Percentiles rank a stretch among this genome's conserved stretches.
Conservation (phyloP, 164 flowering plant genomes). For the Magnolia sinica region DNA sequence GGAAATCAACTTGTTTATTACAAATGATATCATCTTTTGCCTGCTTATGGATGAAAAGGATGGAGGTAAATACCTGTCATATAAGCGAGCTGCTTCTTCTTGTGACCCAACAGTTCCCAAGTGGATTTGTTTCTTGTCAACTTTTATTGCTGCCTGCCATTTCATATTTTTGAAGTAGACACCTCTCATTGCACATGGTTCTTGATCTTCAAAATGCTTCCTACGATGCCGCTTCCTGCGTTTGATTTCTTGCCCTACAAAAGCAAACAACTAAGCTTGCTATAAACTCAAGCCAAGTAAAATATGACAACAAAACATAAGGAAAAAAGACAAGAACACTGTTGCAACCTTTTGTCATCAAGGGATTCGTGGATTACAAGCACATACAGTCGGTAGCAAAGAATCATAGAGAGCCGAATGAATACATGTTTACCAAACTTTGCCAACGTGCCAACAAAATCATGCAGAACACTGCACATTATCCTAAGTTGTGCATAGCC, state of each 20-base stretch:
- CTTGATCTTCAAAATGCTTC: constrained; percentile 66
- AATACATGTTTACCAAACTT: no score
- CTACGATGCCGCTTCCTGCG: constrained; percentile 82
- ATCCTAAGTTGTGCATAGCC: no score
- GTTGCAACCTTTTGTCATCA: no score
- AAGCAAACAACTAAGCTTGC: neutral
- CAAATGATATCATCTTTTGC: neutral
- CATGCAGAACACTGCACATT: no score
- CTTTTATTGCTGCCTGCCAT: constrained; percentile 99
- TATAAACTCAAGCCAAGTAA: neutral
- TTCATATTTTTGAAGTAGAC: constrained; percentile 96
- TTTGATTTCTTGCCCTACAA: constrained; percentile 47
- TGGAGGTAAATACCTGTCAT: constrained; percentile 69
- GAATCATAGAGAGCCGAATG: no score
- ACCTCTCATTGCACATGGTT: constrained; percentile 83
- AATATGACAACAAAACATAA: neutral
- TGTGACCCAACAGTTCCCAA: constrained; percentile 91
- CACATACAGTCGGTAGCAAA: no score
- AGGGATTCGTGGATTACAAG: no score
- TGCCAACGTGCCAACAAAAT: no score
- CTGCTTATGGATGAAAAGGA: neutral
- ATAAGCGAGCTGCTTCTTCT: constrained; percentile 90
- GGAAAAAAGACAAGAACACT: neutral
- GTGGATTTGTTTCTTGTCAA: constrained; percentile 95
- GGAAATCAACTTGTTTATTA: no score